phyloP scores from a whole-genome alignment of 2,329 filamentous ascomycete genomes.

The Chrysoporthe puriensis region DNA sequence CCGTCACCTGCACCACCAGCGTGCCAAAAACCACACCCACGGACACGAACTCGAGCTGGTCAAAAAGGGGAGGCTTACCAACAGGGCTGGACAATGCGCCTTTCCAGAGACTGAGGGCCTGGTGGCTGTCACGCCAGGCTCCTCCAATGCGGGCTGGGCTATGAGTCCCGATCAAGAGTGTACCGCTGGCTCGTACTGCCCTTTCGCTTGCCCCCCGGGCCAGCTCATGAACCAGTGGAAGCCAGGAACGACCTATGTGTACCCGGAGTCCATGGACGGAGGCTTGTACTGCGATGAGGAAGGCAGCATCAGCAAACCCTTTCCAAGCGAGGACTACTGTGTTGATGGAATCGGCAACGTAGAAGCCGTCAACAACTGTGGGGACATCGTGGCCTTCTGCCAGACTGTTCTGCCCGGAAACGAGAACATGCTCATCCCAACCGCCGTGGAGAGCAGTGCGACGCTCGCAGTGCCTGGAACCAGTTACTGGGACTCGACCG shows the following conservation, averaged over 20 bases:
- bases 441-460: conserved; percentile 60
- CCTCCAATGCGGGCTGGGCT: conserved; percentile 74
- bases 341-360: conserved; percentile 69
- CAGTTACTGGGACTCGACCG: conserved; percentile 72
- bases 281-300: conserved; percentile 72
- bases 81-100: conserved; percentile 62
- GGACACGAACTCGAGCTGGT: conserved; percentile 35
- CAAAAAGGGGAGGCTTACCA: conserved; percentile 38
- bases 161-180: conserved; percentile 77
- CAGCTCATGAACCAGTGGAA: conserved; percentile 83
- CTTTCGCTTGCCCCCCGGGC: conserved; percentile 75
- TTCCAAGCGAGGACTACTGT: conserved; percentile 69
- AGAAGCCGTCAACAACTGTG: conserved; percentile 67
- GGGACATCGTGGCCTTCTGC: conserved; percentile 69
- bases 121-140: conserved; percentile 66
- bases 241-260: conserved; percentile 68
- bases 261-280: conserved; percentile 75
- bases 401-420: conserved; percentile 80
- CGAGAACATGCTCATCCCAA: conserved; percentile 82
- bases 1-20: conserved; percentile 39
- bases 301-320: conserved; percentile 71
- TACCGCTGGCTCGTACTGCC: conserved; percentile 70
- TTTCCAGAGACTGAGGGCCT: conserved; percentile 71
- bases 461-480: conserved; percentile 71
- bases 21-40: conserved; percentile 41